Evolutionary conservation across 2,329 filamentous ascomycete genomes (phyloP).

Genomic region (Xylariaceae sp.): DNA sequence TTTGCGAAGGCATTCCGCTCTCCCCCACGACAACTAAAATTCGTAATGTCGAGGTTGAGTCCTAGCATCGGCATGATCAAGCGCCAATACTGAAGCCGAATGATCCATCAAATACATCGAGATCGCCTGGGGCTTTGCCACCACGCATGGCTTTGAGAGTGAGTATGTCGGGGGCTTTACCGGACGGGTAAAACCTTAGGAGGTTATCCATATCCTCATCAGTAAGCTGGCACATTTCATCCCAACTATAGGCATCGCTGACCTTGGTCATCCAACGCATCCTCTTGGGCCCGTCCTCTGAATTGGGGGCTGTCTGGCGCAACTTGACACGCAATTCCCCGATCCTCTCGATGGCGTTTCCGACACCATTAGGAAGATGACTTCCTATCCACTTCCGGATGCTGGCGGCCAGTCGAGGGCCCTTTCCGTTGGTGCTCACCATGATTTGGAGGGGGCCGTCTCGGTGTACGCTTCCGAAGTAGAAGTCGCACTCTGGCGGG

Average conservation of each 20-base stretch:
- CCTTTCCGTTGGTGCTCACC: constrained; percentile 98
- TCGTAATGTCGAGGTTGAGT: not conserved
- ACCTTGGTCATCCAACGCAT: constrained; percentile 97
- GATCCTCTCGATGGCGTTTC: constrained; percentile 80
- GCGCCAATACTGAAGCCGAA: constrained; percentile 55
- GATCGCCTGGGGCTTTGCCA: constrained; percentile 39
- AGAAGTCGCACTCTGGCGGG: constrained; percentile 95
- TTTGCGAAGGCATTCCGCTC: not conserved
- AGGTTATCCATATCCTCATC: constrained; percentile 81
- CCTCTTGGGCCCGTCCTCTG: constrained; percentile 73
- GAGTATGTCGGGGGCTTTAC: constrained; percentile 53
- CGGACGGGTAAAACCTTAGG: constrained; percentile 65
- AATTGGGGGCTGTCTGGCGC: constrained; percentile 67
- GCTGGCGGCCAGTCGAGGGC: constrained; percentile 82
- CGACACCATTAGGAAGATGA: constrained; percentile 71
- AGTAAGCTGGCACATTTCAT: constrained; percentile 77
- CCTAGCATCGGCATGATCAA: constrained; percentile 6
- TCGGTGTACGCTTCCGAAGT: constrained; percentile 93
- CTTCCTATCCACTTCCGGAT: constrained; percentile 78
- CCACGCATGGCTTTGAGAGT: constrained; percentile 53
- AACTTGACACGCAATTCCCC: constrained; percentile 76
- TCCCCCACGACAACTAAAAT: not conserved
- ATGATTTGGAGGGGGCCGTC: constrained; percentile 96
- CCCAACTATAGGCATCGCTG: constrained; percentile 80
- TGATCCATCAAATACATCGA: constrained; percentile 56